Evolutionary conservation across 768 basidiomycete species (phyloP), one percentile per base, ranked within the genome.

Genomic region (Suillus subluteus): DNA sequence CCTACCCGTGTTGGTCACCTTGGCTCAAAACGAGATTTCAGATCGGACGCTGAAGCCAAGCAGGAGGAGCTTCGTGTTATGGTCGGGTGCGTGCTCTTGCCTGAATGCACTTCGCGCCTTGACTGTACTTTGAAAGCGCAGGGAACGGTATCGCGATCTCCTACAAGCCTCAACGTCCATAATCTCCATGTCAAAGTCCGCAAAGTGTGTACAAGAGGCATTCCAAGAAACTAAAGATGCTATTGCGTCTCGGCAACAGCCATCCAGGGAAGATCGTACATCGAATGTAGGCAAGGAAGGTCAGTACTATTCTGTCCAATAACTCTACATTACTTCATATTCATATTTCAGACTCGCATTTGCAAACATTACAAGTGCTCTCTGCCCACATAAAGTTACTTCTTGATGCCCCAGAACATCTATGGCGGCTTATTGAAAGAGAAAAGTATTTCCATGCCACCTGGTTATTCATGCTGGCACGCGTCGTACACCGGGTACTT

Each of bases 361-460:
- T 95, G 35, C 86, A 85, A 65, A 81, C 85, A 15, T 72, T 95
- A 50, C 94, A 94, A 70, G 78, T 88, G 9, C 84, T 96, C 21
- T 91, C 95, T 35, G 94, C 94, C 1, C 94, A 97, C 73, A 83
- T 98, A 72, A 97, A 96, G 75, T 79, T 98, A n/a, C 83, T 98
- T 21, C 79, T 98, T 7, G 96, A 98, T 77, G 90, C 94, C 11
- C 95, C 96, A 8, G 96, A 98, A 75, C 90, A 95, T 77, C 78
- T 98, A 26, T 98, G 96, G 92, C 85, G 92, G 4, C 82, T 96
- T 63, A 86, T 97, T 65, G 93, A 96, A 72, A 82, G 86, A 62
- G 90, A 91, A 72, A 84, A 86, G 65, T 95, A 91, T 71, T 84
- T 95, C 37, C 83, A 90, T 41, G 96, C 96, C 7, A 89, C 94